phyloP scores from a whole-genome alignment of 306 rosid genomes.

The Castanopsis chinensis region DNA sequence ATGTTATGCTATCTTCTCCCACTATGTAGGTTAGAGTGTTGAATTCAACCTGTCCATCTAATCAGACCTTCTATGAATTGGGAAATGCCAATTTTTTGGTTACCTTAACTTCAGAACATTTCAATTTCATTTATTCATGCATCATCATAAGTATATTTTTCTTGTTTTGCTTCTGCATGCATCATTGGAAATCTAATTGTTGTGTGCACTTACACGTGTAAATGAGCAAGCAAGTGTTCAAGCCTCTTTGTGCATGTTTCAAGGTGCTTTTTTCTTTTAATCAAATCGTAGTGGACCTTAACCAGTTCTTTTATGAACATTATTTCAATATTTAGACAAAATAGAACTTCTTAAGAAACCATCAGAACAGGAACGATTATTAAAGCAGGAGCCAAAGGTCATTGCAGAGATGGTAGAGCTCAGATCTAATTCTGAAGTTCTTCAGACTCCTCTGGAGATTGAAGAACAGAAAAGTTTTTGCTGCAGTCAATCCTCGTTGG shows the following conservation, averaged over 20 bases:
- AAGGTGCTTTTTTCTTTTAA: background rate
- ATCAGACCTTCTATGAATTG: background rate
- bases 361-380: conserved; percentile 50
- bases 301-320: conserved; percentile 41
- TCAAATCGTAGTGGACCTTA: conserved; percentile 42
- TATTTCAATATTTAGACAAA: conserved; percentile 43
- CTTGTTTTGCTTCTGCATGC: no score
- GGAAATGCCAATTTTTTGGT: background rate
- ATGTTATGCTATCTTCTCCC: background rate
- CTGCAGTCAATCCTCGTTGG: background rate
- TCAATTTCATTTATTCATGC: no score
- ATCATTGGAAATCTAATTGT: no score
- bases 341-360: conserved; percentile 47
- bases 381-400: conserved; percentile 46
- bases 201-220: no score
- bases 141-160: no score
- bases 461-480: background rate
- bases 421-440: background rate
- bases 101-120: no score
- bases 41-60: background rate
- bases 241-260: no score
- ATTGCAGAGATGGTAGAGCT: conserved; percentile 49
- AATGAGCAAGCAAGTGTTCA: no score
- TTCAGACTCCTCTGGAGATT: background rate
- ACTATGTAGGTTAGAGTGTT: no score